A percentile compares a stretch with the other conserved stretches of the same genome.
phyloP scores from a whole-genome alignment of 2,329 filamentous ascomycete genomes.

The Pseudogymnoascus sp. region DNA sequence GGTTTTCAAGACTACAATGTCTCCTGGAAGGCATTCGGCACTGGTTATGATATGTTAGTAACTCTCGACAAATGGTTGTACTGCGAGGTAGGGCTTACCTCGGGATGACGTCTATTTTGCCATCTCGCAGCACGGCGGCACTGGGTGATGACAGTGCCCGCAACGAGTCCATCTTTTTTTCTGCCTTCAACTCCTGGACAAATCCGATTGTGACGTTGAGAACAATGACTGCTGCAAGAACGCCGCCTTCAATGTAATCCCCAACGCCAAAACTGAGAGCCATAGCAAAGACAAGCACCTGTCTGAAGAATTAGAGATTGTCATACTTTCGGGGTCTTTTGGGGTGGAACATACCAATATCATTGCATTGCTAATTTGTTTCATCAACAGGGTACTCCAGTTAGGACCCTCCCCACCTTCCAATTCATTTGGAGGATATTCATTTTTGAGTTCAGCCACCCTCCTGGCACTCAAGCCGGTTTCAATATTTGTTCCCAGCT shows the following conservation, averaged over 20 bases:
- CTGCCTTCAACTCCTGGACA: conserved; percentile 50
- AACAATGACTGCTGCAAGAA: conserved; percentile 49
- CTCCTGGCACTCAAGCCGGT: conserved; percentile 55
- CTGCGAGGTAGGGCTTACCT: conserved; percentile 16
- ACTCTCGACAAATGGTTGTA: not conserved
- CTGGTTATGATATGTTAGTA: conserved; percentile 37
- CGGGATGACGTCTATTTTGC: conserved; percentile 34
- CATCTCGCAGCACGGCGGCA: conserved; percentile 47
- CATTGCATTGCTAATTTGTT: conserved; percentile 72
- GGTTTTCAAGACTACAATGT: conserved; percentile 83
- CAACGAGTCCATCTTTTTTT: conserved; percentile 50
- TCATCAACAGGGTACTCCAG: conserved; percentile 63
- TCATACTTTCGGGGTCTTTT: not conserved
- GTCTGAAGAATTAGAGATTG: conserved; percentile 35
- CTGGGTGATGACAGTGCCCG: conserved; percentile 46
- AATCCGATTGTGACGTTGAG: conserved; percentile 50
- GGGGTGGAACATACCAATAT: conserved; percentile 47
- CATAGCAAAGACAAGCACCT: conserved; percentile 30
- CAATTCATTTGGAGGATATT: conserved; percentile 61
- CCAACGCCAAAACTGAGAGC: conserved; percentile 39
- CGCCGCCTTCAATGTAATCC: conserved; percentile 49
- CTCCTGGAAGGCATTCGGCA: conserved; percentile 56
- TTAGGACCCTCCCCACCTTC: conserved; percentile 59
- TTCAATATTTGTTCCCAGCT: conserved; percentile 55
- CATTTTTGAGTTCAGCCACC: conserved; percentile 47